These are phyloP conservation scores for Cornus florida DNA, from an alignment of 148 eudicot species.

Conservation along the genomic window DNA sequence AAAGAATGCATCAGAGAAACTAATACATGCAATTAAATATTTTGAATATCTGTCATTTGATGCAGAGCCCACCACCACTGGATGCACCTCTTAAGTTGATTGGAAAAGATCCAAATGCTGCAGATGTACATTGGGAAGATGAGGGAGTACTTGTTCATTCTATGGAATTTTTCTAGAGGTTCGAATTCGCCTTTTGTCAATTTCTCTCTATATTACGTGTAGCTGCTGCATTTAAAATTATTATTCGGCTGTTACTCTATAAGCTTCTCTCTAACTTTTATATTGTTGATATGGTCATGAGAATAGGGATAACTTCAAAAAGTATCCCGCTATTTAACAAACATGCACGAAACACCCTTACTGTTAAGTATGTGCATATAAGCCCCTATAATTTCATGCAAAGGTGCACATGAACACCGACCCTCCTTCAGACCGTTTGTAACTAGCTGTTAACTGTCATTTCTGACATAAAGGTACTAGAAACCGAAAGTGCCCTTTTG, in stretches of 20 bases:
- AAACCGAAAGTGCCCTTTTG: no score
- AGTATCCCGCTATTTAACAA: no score
- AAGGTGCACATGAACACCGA: no score
- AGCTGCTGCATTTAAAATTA: background rate
- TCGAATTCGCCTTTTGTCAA: constrained; percentile 8
- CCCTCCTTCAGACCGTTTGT: no score
- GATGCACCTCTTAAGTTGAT: constrained; percentile 75
- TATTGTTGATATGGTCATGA: background rate
- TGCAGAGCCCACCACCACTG: constrained; percentile 79
- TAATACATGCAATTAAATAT: background rate
- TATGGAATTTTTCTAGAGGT: constrained; percentile 74
- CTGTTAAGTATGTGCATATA: no score
- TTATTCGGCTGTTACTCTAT: background rate
- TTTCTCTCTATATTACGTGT: background rate
- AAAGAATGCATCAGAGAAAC: background rate
- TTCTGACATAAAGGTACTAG: no score
- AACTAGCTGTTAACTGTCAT: no score
- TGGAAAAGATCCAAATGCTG: constrained; percentile 54
- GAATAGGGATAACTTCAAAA: no score
- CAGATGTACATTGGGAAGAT: constrained; percentile 67
- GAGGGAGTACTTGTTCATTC: constrained; percentile 71
- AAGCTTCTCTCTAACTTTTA: background rate
- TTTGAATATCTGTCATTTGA: constrained; percentile 4
- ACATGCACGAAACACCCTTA: no score
- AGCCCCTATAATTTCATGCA: no score